These are phyloP conservation scores for Chaetomium globosum DNA, from an alignment of 2,329 filamentous ascomycete species.

Conservation along the genomic window DNA sequence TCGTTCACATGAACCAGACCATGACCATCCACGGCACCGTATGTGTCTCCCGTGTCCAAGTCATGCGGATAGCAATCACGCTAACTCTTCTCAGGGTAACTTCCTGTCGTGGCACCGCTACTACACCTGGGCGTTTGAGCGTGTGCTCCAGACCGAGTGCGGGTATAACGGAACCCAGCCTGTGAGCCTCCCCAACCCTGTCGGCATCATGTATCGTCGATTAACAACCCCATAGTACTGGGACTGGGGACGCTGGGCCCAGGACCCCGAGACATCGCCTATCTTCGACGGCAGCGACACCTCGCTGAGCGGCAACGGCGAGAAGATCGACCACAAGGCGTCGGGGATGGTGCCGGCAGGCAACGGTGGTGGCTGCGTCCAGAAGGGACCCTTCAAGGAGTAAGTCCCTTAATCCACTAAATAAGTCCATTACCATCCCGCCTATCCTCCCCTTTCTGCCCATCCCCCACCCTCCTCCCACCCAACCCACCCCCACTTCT, in stretches of 20 bases:
- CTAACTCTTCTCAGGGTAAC: constrained; percentile 37
- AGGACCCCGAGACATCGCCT: constrained; percentile 52
- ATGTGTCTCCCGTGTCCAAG: constrained; percentile 6
- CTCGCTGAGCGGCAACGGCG: constrained; percentile 54
- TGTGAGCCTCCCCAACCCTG: constrained; percentile 31
- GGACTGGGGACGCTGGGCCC: constrained; percentile 54
- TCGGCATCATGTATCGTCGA: neutral
- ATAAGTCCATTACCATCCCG: neutral
- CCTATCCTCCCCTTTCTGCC: neutral
- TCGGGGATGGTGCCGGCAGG: constrained; percentile 47
- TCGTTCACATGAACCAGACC: constrained; percentile 45
- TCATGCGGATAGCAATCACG: neutral
- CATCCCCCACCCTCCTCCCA: constrained; percentile 26
- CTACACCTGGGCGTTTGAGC: constrained; percentile 46
- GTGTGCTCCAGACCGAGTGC: constrained; percentile 47
- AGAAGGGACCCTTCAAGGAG: constrained; percentile 55
- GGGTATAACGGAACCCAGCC: constrained; percentile 47
- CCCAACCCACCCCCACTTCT: neutral
- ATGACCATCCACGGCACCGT: constrained; percentile 40
- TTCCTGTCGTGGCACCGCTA: constrained; percentile 51
- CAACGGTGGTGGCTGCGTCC: constrained; percentile 59
- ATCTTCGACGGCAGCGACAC: constrained; percentile 59
- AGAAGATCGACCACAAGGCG: constrained; percentile 38
- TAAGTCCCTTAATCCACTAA: constrained; percentile 30
- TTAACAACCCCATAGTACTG: constrained; percentile 46